Evolutionary conservation across 495 filamentous ascomycete genomes (phyloP).

Genomic region (Chaetomium fimeti): DNA sequence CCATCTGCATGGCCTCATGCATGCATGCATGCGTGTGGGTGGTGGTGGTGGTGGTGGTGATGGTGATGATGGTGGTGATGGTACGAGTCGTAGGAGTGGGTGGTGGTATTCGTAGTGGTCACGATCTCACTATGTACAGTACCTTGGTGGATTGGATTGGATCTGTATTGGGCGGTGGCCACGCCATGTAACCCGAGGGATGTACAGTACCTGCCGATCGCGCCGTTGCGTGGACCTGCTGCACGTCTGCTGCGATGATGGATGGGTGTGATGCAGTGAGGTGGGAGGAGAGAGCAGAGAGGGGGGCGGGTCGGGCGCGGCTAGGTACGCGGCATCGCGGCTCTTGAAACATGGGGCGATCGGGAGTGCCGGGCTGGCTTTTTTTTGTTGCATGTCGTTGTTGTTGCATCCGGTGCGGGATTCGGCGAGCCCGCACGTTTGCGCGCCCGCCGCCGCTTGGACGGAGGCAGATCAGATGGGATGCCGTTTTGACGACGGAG

Average conservation of each 20-base stretch:
- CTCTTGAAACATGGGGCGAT: constrained; percentile 3
- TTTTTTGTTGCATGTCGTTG: too few relatives aligned
- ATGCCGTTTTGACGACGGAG: background rate
- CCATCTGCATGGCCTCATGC: background rate
- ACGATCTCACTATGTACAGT: too few relatives aligned
- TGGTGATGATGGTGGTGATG: background rate
- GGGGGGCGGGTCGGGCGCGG: background rate
- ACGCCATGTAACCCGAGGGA: background rate
- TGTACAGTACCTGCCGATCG: too few relatives aligned
- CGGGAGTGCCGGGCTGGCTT: background rate
- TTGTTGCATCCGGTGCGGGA: too few relatives aligned
- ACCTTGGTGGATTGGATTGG: too few relatives aligned
- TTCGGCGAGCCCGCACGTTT: too few relatives aligned
- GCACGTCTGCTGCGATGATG: too few relatives aligned
- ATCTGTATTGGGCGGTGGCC: too few relatives aligned
- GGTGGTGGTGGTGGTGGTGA: background rate
- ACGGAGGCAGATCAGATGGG: background rate
- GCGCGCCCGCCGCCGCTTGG: too few relatives aligned
- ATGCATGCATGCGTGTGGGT: background rate
- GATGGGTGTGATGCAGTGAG: too few relatives aligned
- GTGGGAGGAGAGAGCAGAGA: background rate
- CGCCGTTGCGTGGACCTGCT: too few relatives aligned
- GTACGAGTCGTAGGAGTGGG: background rate
- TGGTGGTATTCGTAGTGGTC: background rate
- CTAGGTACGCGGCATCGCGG: constrained; percentile 3